Conservation (phyloP, 2,329 filamentous ascomycete genomes). For the Sporothrix inflata region DNA sequence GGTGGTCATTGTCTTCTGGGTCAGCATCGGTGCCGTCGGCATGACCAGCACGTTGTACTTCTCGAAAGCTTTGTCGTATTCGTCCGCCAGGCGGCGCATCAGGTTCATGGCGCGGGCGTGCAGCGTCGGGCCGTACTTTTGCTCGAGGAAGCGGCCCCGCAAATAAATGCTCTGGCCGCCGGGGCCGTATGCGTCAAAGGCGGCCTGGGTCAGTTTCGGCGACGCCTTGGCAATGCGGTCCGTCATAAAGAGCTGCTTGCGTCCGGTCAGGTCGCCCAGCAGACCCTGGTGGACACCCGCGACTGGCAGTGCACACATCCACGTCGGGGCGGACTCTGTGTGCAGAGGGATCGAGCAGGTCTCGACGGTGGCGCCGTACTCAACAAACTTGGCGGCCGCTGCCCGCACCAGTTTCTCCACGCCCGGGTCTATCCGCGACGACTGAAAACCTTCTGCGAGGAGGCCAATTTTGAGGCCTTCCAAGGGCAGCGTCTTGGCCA, state of each 20-base stretch:
- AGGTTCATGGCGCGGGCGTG: conserved; percentile 50
- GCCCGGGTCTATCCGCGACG: conserved; percentile 43
- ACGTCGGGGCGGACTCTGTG: conserved; percentile 49
- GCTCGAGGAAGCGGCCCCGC: background rate
- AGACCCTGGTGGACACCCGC: conserved; percentile 38
- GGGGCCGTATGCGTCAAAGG: conserved; percentile 43
- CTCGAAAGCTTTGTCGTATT: conserved; percentile 50
- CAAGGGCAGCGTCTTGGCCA: conserved; percentile 33
- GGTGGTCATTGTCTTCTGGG: conserved; percentile 41
- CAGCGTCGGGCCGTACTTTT: conserved; percentile 31
- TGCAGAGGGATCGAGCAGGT: conserved; percentile 54
- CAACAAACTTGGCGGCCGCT: conserved; percentile 43
- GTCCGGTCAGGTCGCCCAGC: conserved; percentile 32
- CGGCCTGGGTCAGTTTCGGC: conserved; percentile 43
- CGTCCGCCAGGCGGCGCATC: conserved; percentile 50
- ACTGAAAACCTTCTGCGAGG: conserved; percentile 48
- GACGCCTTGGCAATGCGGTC: conserved; percentile 40
- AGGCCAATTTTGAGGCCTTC: conserved; percentile 50
- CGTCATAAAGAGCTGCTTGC: conserved; percentile 36
- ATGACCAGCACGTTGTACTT: conserved; percentile 51
- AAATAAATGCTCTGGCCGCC: background rate
- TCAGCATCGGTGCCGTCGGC: conserved; percentile 43
- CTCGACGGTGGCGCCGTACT: conserved; percentile 49
- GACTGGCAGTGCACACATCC: conserved; percentile 45
- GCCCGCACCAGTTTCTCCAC: conserved; percentile 45